Evolutionary conservation across 140 eudicot genomes (phyloP), one percentile per base, ranked within the genome.

Genomic region (Stevia rebaudiana): DNA sequence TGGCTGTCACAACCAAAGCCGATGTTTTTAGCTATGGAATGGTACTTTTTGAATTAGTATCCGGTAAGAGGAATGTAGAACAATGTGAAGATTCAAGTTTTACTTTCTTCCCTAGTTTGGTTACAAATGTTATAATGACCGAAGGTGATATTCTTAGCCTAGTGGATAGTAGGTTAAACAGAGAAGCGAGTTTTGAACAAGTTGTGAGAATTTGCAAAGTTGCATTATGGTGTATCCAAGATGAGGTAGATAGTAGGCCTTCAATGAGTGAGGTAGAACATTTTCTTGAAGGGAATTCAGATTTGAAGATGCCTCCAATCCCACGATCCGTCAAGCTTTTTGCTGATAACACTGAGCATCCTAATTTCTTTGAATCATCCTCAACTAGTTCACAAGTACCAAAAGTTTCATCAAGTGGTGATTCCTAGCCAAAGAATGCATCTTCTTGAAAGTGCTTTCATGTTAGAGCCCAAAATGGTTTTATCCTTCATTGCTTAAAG

Each of bases 21-120:
- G 96, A 88, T 76, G 94, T 88, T 13, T 85, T 58, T 37, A 88
- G 96, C 76, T 88, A 82, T 25, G 90, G 94, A 6, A 85, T 88
- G 96, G 68, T 85, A 86, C 79, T 88, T 17, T 82, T 88, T 37
- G 97, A 89, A 54, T 59, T 89, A 15, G 61, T 85, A n/a, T 56
- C 84, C 0, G 95, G 90, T 1, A 79, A 70, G 65, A 44, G 91
- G 63, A 89, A 85, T 58, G 16, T 65, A 3, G 65, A 63, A 10
- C 36, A 11, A 17, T 60, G 48, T 36, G 79, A 63, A 18, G 80
- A 82, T 58, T 80, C 70, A 2, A 73, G 15, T 23, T 18, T 19
- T 11, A 61, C 30, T 8, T 86, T 71, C 69, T 86, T 82, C 72
- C 94, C 94, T 21, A 62, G 65, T 16, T 59, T 65, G 70, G 85